Evolutionary conservation across 208 protist species (phyloP).

Genomic region (Leishmania gerbilli): DNA sequence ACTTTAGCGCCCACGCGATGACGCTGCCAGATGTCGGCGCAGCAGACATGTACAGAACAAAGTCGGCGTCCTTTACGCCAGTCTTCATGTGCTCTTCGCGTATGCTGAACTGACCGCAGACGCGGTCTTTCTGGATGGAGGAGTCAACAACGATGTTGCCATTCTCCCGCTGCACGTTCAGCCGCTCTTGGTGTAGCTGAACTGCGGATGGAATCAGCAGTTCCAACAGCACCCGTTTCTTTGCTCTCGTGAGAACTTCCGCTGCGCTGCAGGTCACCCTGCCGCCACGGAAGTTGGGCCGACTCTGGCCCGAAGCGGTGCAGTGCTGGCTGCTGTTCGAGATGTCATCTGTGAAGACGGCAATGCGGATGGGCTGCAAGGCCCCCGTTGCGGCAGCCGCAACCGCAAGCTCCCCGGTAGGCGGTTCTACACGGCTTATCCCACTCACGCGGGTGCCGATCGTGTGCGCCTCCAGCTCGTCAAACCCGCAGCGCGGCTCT

Average conservation of each 20-base stretch:
- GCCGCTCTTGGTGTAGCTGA: slow-evolving; percentile 50
- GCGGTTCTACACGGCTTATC: neutral
- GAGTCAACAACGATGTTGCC: slow-evolving; percentile 12
- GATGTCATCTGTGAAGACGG: slow-evolving; percentile 42
- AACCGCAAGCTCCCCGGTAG: neutral
- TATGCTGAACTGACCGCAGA: slow-evolving; percentile 47
- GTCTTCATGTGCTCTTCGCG: slow-evolving; percentile 34
- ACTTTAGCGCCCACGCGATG: slow-evolving; percentile 48
- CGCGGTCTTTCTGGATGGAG: neutral
- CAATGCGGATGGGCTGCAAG: slow-evolving; percentile 57
- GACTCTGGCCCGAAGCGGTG: slow-evolving; percentile 16
- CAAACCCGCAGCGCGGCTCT: neutral
- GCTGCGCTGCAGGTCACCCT: slow-evolving; percentile 13
- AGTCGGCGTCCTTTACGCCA: slow-evolving; percentile 49
- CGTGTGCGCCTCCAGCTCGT: neutral
- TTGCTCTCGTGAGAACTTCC: slow-evolving; percentile 42
- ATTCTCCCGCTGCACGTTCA: slow-evolving; percentile 38
- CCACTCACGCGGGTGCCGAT: neutral
- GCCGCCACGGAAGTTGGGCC: slow-evolving; percentile 26
- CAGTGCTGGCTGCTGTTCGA: slow-evolving; percentile 42
- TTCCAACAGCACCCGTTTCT: slow-evolving; percentile 26
- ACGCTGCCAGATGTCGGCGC: slow-evolving; percentile 15
- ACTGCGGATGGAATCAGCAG: slow-evolving; percentile 44
- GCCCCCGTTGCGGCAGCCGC: neutral
- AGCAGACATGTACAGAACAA: slow-evolving; percentile 60